Percentiles rank a stretch among this genome's conserved stretches.
These are phyloP conservation scores for Graphilbum ipis-grandicollis DNA, from an alignment of 2,329 filamentous ascomycete genomes.

Conservation along the genomic window DNA sequence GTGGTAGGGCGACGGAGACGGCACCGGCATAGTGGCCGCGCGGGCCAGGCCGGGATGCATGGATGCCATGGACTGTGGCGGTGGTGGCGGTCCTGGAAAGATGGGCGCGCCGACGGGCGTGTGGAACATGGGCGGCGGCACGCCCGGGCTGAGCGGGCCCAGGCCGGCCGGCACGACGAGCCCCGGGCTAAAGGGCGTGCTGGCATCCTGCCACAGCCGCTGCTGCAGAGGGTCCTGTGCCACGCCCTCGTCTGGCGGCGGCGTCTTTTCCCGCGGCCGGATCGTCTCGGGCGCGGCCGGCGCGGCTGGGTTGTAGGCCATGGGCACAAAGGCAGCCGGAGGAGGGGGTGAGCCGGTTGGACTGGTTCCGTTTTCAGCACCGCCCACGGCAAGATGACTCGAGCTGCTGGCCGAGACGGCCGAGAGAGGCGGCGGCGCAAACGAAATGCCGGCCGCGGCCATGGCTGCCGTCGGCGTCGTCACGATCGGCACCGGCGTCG, in stretches of 20 bases:
- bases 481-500: constrained; percentile 33
- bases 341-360: background rate
- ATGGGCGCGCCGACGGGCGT: constrained; percentile 18
- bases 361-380: background rate
- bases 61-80: constrained; percentile 6
- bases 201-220: constrained; percentile 37
- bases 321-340: constrained; percentile 35
- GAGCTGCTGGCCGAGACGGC: constrained; percentile 1
- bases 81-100: constrained; percentile 24
- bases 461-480: too few species aligned
- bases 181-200: constrained; percentile 32
- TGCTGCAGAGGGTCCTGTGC: constrained; percentile 36
- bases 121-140: constrained; percentile 19
- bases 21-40: constrained; percentile 30
- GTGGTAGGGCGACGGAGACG: constrained; percentile 12
- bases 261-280: constrained; percentile 61
- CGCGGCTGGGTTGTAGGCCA: constrained; percentile 66
- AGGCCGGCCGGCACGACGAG: constrained; percentile 29
- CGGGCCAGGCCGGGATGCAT: constrained; percentile 24
- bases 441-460: too few species aligned
- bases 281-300: constrained; percentile 59
- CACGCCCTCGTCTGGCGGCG: constrained; percentile 51
- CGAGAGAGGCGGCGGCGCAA: constrained; percentile 20
- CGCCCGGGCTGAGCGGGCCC: constrained; percentile 21
- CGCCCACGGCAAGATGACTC: too few species aligned